Evolutionary conservation across 208 protist genomes (phyloP).

Genomic region (Trypanosomatidae sp.): DNA sequence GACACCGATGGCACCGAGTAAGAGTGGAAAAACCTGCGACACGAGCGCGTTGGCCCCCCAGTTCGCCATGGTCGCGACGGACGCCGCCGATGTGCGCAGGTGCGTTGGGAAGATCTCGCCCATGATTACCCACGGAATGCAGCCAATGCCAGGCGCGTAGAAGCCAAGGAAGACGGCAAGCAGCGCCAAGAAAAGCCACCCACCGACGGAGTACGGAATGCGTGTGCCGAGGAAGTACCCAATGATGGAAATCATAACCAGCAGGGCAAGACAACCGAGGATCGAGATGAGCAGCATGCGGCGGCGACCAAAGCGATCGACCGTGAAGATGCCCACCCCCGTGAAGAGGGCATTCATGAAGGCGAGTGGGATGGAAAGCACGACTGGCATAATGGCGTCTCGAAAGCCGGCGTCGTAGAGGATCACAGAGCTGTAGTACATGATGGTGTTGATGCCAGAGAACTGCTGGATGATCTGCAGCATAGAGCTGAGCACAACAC

Average conservation of each 20-base stretch:
- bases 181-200: slow-evolving; percentile 77
- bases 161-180: slow-evolving; percentile 81
- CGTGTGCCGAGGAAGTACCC: slow-evolving; percentile 63
- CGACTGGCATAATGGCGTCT: slow-evolving; percentile 72
- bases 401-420: slow-evolving; percentile 81
- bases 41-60: slow-evolving; percentile 88
- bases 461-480: slow-evolving; percentile 93
- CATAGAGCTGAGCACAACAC: slow-evolving; percentile 74
- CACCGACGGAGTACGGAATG: slow-evolving; percentile 56
- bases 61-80: slow-evolving; percentile 90
- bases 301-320: slow-evolving; percentile 81
- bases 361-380: slow-evolving; percentile 84
- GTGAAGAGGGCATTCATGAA: slow-evolving; percentile 90
- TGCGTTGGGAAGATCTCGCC: slow-evolving; percentile 89
- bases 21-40: slow-evolving; percentile 85
- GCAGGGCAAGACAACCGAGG: slow-evolving; percentile 61
- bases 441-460: slow-evolving; percentile 93
- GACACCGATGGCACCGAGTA: slow-evolving; percentile 83
- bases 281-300: slow-evolving; percentile 69
- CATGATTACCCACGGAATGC: slow-evolving; percentile 92
- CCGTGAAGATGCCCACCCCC: slow-evolving; percentile 68
- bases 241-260: slow-evolving; percentile 54
- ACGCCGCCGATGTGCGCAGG: slow-evolving; percentile 77
- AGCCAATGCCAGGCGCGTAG: slow-evolving; percentile 87
- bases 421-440: slow-evolving; percentile 94